Percentiles rank a stretch among this genome's conserved stretches.
Conservation (phyloP, 1,284 basidiomycete genomes). For the Mycosarcoma mackinlayi region DNA sequence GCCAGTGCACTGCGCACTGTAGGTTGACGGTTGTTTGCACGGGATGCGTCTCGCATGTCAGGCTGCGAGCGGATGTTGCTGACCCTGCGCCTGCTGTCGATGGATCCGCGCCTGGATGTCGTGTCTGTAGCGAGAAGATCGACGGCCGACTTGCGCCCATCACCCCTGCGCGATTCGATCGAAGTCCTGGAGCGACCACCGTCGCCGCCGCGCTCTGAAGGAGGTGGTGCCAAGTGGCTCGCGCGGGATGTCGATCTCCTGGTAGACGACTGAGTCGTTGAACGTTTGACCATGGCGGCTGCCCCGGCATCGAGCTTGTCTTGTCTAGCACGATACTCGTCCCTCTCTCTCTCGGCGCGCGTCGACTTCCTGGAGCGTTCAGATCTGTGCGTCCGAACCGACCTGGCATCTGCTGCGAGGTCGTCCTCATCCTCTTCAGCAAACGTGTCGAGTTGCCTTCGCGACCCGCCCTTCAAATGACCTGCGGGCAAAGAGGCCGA, state of each 20-base stretch:
- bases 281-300: not conserved
- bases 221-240: conserved; percentile 19
- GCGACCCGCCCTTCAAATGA: conserved; percentile 10
- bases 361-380: conserved; percentile 25
- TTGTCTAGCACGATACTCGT: conserved; percentile 42
- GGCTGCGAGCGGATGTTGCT: conserved; percentile 24
- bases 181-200: conserved; percentile 4
- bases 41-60: conserved; percentile 9
- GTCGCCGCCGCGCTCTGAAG: conserved; percentile 12
- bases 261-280: conserved; percentile 1
- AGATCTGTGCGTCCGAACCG: conserved; percentile 19
- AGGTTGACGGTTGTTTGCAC: not conserved
- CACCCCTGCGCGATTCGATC: conserved; percentile 18
- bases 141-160: not conserved
- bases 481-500: conserved; percentile 36
- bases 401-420: conserved; percentile 17
- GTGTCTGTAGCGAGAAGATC: conserved; percentile 17
- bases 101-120: conserved; percentile 24
- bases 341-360: conserved; percentile 39
- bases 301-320: conserved; percentile 17
- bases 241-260: conserved; percentile 13
- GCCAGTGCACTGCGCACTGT: conserved; percentile 28
- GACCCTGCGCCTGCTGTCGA: conserved; percentile 22
- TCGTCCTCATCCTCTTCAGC: conserved; percentile 43
- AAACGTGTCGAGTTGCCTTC: conserved; percentile 40